Evolutionary conservation across 352 stramenopile species (phyloP), one percentile per base, ranked within the genome.

Genomic region (Phytophthora crassamura): DNA sequence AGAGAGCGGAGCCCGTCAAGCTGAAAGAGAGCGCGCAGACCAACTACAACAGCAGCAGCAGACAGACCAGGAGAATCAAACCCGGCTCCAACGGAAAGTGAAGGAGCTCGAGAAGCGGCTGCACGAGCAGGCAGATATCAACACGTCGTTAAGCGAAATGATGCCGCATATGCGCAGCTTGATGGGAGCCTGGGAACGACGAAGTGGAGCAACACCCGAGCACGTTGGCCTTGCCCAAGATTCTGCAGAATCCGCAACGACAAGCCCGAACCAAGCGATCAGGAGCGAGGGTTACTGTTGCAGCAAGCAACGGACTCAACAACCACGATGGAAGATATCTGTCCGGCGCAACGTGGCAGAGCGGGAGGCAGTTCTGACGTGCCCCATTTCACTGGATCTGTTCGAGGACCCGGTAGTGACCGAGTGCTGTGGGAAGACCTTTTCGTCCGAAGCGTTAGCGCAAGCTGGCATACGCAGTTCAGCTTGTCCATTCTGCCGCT

Each of bases 341-440:
- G 15, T n/a, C 15, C 30, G 45, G 0, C 43, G 39, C 3, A 50
- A 41, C 10, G 15, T 69, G 18, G 43, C 16, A 7, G 53, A 69
- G 5, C 62, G 56, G 4, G 59, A 68, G 41, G 36, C 35, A 15
- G 32, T 40, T n/a, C 20, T 62, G 16, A 68, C 51, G 22, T 68
- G 59, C 33, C 59, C 59, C 7, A 62, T 68, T 7, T 53, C 51
- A 9, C 42, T 53, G 12, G 59, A 68, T 1, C 38, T 62, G 36
- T 62, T 68, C 12, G 59, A 62, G 12, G 34, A 53, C 28, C 59
- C 59, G n/a, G 51, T 68, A 28, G 43, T 59, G 15, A 62, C 59
- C 7, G 18, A 45, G 12, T 67, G 59, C 38, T 67, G 51, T 7
- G 51, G 50, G 16, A 68, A 68, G 12, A 58, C 49, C 7, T 68